Evolutionary conservation across 139 green algal genomes (phyloP).

Genomic region (Haematococcus lacustris): DNA sequence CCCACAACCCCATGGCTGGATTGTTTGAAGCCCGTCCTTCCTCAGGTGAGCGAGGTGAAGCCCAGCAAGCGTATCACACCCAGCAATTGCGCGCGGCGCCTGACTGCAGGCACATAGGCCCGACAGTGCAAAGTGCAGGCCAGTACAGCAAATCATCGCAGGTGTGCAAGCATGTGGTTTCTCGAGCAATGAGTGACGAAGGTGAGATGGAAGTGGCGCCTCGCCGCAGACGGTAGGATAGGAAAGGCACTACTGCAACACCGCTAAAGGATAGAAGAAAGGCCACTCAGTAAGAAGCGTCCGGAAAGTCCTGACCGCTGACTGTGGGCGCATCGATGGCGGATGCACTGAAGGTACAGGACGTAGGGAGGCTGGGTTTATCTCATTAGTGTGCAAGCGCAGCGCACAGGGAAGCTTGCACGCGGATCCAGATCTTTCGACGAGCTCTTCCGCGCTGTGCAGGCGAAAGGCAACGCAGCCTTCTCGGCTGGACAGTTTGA

Average conservation of each 20-base stretch:
- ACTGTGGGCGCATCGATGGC: background rate
- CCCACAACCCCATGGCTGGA: conserved; percentile 16
- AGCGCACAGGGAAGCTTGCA: background rate
- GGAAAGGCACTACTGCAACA: background rate
- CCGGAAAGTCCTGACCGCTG: background rate
- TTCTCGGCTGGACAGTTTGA: conserved; percentile 76
- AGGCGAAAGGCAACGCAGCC: conserved; percentile 90
- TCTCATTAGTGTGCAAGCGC: background rate
- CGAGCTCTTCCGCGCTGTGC: conserved; percentile 7
- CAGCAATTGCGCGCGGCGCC: too few species aligned
- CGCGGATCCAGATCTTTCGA: background rate
- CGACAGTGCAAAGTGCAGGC: too few species aligned
- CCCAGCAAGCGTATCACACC: background rate
- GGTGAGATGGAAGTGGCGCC: background rate
- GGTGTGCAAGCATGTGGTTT: background rate
- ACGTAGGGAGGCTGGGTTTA: background rate
- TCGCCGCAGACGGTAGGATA: background rate
- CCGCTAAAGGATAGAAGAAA: background rate
- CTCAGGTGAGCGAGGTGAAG: background rate
- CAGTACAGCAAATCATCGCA: too few species aligned
- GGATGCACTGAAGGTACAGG: background rate
- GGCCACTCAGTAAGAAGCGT: background rate
- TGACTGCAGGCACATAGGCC: too few species aligned
- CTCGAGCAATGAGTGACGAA: background rate
- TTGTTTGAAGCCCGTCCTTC: background rate